Percentiles rank a stretch among this genome's conserved stretches.
Conservation (phyloP, 1,284 basidiomycete genomes). For the Rhodotorula sp. region DNA sequence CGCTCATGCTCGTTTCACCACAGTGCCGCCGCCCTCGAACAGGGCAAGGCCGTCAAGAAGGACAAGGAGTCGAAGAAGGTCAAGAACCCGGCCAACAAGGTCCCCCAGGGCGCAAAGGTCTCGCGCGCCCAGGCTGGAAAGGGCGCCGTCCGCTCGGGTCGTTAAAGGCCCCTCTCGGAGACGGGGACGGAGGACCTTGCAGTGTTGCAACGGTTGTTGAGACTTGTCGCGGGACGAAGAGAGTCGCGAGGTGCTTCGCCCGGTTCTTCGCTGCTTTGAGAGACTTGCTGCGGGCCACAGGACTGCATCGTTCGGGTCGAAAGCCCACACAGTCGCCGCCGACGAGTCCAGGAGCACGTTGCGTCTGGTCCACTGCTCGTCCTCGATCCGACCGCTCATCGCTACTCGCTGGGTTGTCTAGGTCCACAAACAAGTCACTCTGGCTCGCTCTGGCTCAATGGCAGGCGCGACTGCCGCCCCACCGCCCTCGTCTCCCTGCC, state of each 20-base stretch:
- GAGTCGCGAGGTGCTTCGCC: too few species aligned
- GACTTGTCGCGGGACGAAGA: background rate
- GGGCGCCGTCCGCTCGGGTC: slow-evolving; percentile 1
- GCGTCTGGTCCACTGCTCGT: background rate
- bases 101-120: slow-evolving; percentile 11
- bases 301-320: background rate
- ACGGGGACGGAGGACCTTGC: too few species aligned
- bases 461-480: background rate
- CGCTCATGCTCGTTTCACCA: background rate
- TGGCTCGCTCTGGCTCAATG: background rate
- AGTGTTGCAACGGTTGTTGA: background rate
- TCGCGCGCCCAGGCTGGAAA: slow-evolving; percentile 8
- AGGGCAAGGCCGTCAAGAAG: slow-evolving; percentile 45
- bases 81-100: slow-evolving; percentile 21
- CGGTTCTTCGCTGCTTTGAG: too few species aligned
- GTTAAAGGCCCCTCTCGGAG: background rate
- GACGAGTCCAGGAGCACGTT: background rate
- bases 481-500: background rate
- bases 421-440: too few species aligned
- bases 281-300: too few species aligned
- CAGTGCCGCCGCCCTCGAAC: slow-evolving; percentile 41
- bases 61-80: slow-evolving; percentile 41
- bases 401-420: too few species aligned
- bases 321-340: background rate
- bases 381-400: too few species aligned